Evolutionary conservation across 441 rosid species (phyloP), one percentile per base, ranked within the genome.

Genomic region (Pelargonium cotyledonis): DNA sequence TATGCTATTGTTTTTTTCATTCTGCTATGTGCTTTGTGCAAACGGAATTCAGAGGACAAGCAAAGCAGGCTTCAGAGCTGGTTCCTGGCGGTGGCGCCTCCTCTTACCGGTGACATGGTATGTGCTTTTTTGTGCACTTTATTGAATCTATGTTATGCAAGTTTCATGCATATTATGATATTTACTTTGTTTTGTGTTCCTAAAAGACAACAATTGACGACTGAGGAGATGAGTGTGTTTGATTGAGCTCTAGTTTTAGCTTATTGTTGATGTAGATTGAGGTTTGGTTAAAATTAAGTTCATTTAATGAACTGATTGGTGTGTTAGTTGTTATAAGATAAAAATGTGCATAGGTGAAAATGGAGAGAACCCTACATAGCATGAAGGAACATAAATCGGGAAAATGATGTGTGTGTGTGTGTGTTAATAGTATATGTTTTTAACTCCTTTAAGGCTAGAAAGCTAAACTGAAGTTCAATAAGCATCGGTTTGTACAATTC

Each of bases 1-100:
- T 64, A 58, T 67, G 75, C 78, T 67, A 65, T 78, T 72, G 46
- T 74, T 61, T 65, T 75, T 64, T 53, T 76, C 65, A 69, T 84
- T 74, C 67, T 83, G 72, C 72, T 86, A 41, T 85, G 75, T 15
- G 67, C 61, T 6, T 67, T 78, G 71, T 80, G 79, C 51, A 44
- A 65, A 40, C 81, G 65, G 23, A 66, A 67, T 68, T 63, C 77
- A 21, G 83, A 76, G 62, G 79, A 80, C 49, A 80, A 71, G 60
- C 77, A 73, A 21, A 69, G 46, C 62, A 67, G 65, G 15, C 26
- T 74, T 47, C 55, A 49, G n/a, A 49, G 55, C 15, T 49, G n/a
- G 2, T 49, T 12, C 26, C 26, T 23, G 26, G 26, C 26, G 55
- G 55, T 49, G 74, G 66, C 57, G 38, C 66, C 63, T 5, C 68